These are phyloP conservation scores for Aspergillus sclerotialis DNA, from an alignment of 2,329 filamentous ascomycete genomes.

Conservation along the genomic window DNA sequence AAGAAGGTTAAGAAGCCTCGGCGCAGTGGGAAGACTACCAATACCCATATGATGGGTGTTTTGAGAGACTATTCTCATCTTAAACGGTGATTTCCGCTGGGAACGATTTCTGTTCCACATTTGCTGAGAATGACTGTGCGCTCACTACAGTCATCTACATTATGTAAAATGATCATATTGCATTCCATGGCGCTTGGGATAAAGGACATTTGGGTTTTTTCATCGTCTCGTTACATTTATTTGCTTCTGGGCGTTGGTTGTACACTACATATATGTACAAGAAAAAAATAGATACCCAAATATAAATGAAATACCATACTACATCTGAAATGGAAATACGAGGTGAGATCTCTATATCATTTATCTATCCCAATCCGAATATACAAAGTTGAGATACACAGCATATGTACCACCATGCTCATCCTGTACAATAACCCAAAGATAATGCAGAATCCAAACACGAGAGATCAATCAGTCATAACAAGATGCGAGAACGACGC, in stretches of 20 bases:
- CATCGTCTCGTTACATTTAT: no score
- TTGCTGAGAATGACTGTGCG: no score
- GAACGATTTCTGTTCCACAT: no score
- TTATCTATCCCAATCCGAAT: no score
- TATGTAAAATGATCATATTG: neutral
- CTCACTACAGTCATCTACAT: no score
- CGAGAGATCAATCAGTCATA: slow-evolving; percentile 1
- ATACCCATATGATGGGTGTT: slow-evolving; percentile 77
- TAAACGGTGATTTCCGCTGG: slow-evolving; percentile 22
- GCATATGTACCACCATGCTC: no score
- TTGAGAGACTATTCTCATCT: slow-evolving; percentile 64
- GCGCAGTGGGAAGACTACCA: slow-evolving; percentile 72
- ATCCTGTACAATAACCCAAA: neutral
- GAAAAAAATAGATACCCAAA: slow-evolving; percentile 16
- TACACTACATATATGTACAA: slow-evolving; percentile 9
- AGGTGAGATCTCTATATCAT: no score
- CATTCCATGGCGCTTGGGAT: no score
- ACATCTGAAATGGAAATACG: no score
- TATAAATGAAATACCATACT: slow-evolving; percentile 1
- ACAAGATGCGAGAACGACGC: slow-evolving; percentile 3
- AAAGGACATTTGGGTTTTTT: no score
- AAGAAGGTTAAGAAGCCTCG: slow-evolving; percentile 71
- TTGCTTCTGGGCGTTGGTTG: no score
- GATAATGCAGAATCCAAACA: neutral
- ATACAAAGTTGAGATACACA: no score